A percentile compares a stretch with the other conserved stretches of the same genome.
phyloP scores from a whole-genome alignment of 2,329 filamentous ascomycete species.

The Leptographium lundbergii region DNA sequence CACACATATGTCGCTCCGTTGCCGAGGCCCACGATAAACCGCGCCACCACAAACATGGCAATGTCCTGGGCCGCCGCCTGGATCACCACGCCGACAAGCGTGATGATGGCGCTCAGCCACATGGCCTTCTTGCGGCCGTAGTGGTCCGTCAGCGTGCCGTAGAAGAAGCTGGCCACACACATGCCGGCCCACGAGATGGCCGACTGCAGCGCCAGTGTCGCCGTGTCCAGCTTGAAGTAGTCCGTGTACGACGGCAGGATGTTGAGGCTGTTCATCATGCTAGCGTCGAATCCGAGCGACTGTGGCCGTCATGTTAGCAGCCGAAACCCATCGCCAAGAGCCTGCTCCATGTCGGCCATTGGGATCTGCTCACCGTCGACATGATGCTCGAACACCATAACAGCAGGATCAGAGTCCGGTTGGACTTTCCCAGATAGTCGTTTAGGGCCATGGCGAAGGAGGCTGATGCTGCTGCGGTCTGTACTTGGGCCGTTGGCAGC shows the following conservation, averaged over 20 bases:
- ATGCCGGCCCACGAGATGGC: constrained; percentile 11
- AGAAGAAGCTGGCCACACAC: constrained; percentile 10
- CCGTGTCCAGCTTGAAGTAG: constrained; percentile 21
- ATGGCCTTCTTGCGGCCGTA: constrained; percentile 14
- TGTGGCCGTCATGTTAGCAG: neutral
- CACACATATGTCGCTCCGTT: constrained; percentile 48
- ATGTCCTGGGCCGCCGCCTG: constrained; percentile 11
- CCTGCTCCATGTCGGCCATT: too few relatives aligned
- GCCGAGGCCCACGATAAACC: constrained; percentile 47
- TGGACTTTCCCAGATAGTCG: neutral
- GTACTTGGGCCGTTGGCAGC: neutral
- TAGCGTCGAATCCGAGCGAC: neutral
- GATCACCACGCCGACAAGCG: constrained; percentile 11
- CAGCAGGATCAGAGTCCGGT: neutral
- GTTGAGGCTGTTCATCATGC: constrained; percentile 13
- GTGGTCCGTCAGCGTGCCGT: constrained; percentile 12
- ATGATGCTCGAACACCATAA: constrained; percentile 2
- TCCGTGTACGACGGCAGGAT: constrained; percentile 20
- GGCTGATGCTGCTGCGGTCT: neutral
- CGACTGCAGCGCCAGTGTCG: constrained; percentile 11
- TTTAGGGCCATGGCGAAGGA: neutral
- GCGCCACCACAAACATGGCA: constrained; percentile 50
- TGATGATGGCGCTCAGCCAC: constrained; percentile 2
- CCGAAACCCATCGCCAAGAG: neutral
- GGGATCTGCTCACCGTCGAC: constrained; percentile 1